Evolutionary conservation across 768 basidiomycete genomes (phyloP).

Genomic region (Phanerodontia chrysosporium): DNA sequence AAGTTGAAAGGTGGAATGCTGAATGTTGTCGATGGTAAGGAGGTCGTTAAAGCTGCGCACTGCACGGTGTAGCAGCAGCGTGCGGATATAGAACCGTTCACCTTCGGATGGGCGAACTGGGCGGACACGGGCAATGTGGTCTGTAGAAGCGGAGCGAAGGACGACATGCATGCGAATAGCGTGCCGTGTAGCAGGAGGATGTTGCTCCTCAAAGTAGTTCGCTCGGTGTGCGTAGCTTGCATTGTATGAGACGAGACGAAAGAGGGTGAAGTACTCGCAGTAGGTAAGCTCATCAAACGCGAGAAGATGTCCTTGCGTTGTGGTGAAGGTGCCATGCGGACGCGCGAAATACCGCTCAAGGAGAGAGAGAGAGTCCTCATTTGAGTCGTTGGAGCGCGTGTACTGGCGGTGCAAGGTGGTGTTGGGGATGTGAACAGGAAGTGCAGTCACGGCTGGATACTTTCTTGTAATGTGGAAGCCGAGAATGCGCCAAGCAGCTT

Average conservation of each 20-base stretch:
- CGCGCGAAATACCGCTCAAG: constrained; percentile 21
- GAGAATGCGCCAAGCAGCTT: constrained; percentile 34
- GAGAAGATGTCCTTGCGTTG: not conserved
- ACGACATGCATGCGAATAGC: constrained; percentile 18
- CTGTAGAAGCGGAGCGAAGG: not conserved
- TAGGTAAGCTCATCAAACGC: constrained; percentile 15
- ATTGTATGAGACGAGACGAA: constrained; percentile 13
- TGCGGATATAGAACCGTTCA: constrained; percentile 31
- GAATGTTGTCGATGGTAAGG: not conserved
- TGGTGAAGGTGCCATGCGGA: constrained; percentile 7
- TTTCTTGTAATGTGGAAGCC: constrained; percentile 32
- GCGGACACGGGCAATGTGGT: constrained; percentile 24
- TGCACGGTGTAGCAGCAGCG: constrained; percentile 21
- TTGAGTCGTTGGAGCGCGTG: not conserved
- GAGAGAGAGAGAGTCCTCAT: constrained; percentile 8
- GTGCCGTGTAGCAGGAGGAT: too few relatives aligned
- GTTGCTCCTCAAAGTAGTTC: constrained; percentile 13
- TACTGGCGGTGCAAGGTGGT: constrained; percentile 23
- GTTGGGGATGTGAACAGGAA: constrained; percentile 30
- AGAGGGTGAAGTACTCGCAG: constrained; percentile 16
- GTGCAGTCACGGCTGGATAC: constrained; percentile 28
- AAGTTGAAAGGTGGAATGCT: constrained; percentile 17
- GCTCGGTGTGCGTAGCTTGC: not conserved
- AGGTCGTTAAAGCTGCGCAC: constrained; percentile 15
- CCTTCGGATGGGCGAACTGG: constrained; percentile 25